These are phyloP conservation scores for Pythium chondricola DNA, from an alignment of 352 stramenopile species.

Conservation along the genomic window DNA sequence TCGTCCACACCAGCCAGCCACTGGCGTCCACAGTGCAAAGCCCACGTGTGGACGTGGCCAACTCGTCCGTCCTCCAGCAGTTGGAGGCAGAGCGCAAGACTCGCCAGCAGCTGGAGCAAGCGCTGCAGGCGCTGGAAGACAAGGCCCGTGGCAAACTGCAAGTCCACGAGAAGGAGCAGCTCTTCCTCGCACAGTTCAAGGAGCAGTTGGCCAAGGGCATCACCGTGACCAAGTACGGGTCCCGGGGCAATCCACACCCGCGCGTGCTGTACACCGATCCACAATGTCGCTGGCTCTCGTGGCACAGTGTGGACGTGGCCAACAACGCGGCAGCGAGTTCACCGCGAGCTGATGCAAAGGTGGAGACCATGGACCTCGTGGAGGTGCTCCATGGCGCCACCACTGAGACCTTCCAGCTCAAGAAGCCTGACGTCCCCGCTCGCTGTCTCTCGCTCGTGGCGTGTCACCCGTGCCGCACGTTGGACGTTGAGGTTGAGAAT, in stretches of 20 bases:
- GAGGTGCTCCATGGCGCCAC: constrained; percentile 38
- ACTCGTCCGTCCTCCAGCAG: constrained; percentile 9
- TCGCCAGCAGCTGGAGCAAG: constrained; percentile 24
- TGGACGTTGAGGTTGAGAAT: constrained; percentile 59
- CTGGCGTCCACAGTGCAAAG: background rate
- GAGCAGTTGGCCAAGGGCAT: constrained; percentile 41
- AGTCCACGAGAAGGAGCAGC: constrained; percentile 28
- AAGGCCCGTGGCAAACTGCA: constrained; percentile 20
- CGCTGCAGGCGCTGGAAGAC: constrained; percentile 30
- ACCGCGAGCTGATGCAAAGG: constrained; percentile 41
- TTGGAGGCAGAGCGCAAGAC: constrained; percentile 19
- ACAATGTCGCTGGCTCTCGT: constrained; percentile 54
- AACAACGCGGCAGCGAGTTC: constrained; percentile 17
- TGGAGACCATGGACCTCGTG: constrained; percentile 44
- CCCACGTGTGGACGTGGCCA: background rate
- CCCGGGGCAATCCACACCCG: constrained; percentile 34
- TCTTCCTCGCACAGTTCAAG: constrained; percentile 51
- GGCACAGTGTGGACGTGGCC: constrained; percentile 30
- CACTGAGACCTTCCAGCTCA: constrained; percentile 41
- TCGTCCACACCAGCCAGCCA: background rate
- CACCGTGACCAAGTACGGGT: constrained; percentile 48
- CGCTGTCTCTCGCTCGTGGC: constrained; percentile 70
- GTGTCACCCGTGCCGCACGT: constrained; percentile 57
- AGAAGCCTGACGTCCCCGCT: constrained; percentile 21
- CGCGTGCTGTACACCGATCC: constrained; percentile 53